Evolutionary conservation across 352 stramenopile genomes (phyloP).

Genomic region (Phytophthora agathidicida): DNA sequence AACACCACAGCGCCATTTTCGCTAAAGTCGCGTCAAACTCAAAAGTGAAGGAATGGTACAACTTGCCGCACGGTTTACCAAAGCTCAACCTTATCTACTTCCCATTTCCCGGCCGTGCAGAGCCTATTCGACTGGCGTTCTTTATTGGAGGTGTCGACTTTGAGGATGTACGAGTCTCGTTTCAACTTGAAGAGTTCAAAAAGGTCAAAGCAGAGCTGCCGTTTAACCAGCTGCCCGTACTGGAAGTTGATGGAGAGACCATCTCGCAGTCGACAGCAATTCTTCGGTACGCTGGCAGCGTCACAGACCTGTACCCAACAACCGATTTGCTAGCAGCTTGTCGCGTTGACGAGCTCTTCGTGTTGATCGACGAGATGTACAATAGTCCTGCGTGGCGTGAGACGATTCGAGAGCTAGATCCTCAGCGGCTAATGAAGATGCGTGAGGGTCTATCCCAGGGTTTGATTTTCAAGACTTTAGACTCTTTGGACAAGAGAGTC

Average conservation of each 20-base stretch:
- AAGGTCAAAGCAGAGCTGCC: slow-evolving; percentile 47
- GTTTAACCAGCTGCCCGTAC: slow-evolving; percentile 53
- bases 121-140: slow-evolving; percentile 61
- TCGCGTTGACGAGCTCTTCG: slow-evolving; percentile 51
- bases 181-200: slow-evolving; percentile 40
- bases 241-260: slow-evolving; percentile 51
- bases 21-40: slow-evolving; percentile 38
- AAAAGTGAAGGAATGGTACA: slow-evolving; percentile 48
- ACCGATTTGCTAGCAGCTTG: slow-evolving; percentile 41
- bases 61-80: slow-evolving; percentile 28
- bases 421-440: slow-evolving; percentile 43
- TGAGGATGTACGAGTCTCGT: slow-evolving; percentile 51
- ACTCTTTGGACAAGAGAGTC: slow-evolving; percentile 51
- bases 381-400: slow-evolving; percentile 29
- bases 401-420: slow-evolving; percentile 33
- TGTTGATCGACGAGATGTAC: slow-evolving; percentile 47
- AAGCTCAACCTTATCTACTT: slow-evolving; percentile 68
- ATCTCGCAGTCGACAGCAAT: slow-evolving; percentile 64
- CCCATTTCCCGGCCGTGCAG: slow-evolving; percentile 39
- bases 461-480: slow-evolving; percentile 46
- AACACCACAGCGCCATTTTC: slow-evolving; percentile 31
- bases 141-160: slow-evolving; percentile 59
- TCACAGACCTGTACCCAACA: slow-evolving; percentile 53
- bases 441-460: slow-evolving; percentile 36
- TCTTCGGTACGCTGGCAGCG: slow-evolving; percentile 67